Base-by-base conservation (phyloP, 495 filamentous ascomycete genomes). In the Podospora anserina region DNA sequence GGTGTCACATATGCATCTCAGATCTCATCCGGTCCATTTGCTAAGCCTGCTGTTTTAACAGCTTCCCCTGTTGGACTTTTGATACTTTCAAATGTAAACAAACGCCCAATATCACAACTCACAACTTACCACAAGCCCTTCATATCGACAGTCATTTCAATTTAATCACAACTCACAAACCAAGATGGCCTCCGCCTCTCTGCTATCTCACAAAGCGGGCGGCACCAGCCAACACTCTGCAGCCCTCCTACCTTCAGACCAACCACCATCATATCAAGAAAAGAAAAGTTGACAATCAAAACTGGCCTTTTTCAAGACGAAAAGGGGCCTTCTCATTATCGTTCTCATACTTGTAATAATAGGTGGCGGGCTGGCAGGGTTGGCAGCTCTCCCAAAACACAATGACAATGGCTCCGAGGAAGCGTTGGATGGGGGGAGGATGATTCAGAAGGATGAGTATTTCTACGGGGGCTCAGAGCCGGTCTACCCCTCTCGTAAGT, bases 401-500 rank as follows among this genome's bases (percentile, higher is more conserved):
- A 56, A 65, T 11, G 64, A 30, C 34, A 70, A 65, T n/a, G 64
- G 67, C 30, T 44, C 34, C 15, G 55, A 20, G 2, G 64, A 56
- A 23, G 11, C 23, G 13, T 23, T 16, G 32, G 34, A 39, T 53
- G 54, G 66, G 19, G 23, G 53, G 2, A 19, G 34, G 49, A 67
- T 49, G n/a, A 83, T 86, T 67, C 79, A 74, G 1, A 73, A 77
- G 23, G 84, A 87, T 66, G 69, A 70, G 3, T 67, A 68, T 4
- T 89, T 88, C 66, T 88, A 89, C 72, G 87, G 86, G 26, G 76
- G 84, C 64, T 87, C 84, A 54, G 82, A 82, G 30, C 79, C 85
- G 0, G 84, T 89, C 0, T 88, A 89, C 71, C 87, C 87, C 1
- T 83, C 85, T 1, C 87, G 81, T 83, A 72, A 66, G 80, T 77